These are phyloP conservation scores for Sanghuangporus sanghuang DNA, from an alignment of 1,284 basidiomycete species.

Conservation along the genomic window DNA sequence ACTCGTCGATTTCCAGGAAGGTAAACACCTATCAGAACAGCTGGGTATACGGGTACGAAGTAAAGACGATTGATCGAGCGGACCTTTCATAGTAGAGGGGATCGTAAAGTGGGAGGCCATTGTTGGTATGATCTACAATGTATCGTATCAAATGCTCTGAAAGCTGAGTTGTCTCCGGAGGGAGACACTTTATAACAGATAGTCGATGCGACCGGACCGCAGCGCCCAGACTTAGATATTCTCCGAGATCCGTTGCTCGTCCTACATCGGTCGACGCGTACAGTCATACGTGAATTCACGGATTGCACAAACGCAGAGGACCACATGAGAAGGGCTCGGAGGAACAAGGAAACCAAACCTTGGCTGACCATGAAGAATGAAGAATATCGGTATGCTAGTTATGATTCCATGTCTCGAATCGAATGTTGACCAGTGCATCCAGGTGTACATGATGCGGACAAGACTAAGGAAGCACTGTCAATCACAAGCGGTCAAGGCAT, in stretches of 20 bases:
- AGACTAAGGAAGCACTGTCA: background rate
- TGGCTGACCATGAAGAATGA: background rate
- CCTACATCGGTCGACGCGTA: background rate
- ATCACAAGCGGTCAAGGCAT: no score
- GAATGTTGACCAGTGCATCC: no score
- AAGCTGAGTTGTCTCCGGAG: background rate
- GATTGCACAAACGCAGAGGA: background rate
- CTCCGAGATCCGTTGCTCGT: background rate
- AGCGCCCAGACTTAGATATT: background rate
- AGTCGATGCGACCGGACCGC: background rate
- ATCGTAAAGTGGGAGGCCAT: background rate
- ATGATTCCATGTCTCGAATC: no score
- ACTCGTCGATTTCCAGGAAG: conserved; percentile 13
- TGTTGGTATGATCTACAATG: background rate
- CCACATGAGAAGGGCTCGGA: background rate
- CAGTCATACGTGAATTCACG: background rate
- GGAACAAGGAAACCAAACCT: background rate
- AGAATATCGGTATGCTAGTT: background rate
- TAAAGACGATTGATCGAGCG: background rate
- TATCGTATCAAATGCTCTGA: background rate
- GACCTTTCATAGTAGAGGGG: conserved; percentile 6
- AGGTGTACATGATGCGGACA: background rate
- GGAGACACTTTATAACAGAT: background rate
- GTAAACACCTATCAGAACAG: conserved; percentile 10
- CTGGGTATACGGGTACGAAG: background rate